A percentile compares a stretch with the other conserved stretches of the same genome.
phyloP scores from a whole-genome alignment of 768 basidiomycete species.

The Cubamyces sp. region DNA sequence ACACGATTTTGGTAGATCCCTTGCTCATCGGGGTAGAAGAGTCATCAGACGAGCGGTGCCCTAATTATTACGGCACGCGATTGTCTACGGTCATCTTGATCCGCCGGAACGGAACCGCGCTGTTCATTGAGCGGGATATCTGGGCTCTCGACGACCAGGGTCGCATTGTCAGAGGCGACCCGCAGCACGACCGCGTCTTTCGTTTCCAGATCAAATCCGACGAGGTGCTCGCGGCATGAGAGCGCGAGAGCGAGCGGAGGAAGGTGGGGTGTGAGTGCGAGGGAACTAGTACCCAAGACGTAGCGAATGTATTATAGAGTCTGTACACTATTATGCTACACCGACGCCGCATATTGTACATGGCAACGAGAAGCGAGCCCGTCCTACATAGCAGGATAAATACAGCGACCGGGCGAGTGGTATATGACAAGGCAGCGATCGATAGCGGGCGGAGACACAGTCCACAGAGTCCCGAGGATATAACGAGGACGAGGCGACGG shows the following conservation, averaged over 20 bases:
- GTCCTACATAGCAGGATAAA: slow-evolving; percentile 18
- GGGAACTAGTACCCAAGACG: slow-evolving; percentile 1
- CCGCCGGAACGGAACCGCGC: slow-evolving; percentile 56
- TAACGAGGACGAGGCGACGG: background rate
- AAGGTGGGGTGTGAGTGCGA: slow-evolving; percentile 17
- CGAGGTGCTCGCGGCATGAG: slow-evolving; percentile 2
- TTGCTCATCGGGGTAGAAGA: slow-evolving; percentile 35
- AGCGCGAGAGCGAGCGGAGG: slow-evolving; percentile 12
- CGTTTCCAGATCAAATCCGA: slow-evolving; percentile 27
- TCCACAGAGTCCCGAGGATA: slow-evolving; percentile 22
- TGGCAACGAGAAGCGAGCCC: slow-evolving; percentile 13
- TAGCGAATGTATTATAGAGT: slow-evolving; percentile 19
- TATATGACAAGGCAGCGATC: slow-evolving; percentile 13
- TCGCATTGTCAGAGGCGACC: slow-evolving; percentile 23
- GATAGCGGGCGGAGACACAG: slow-evolving; percentile 7
- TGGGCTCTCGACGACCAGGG: slow-evolving; percentile 54
- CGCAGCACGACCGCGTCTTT: slow-evolving; percentile 29
- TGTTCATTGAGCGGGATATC: slow-evolving; percentile 75
- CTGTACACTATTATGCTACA: slow-evolving; percentile 27
- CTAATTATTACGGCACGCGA: slow-evolving; percentile 64
- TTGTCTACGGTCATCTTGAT: slow-evolving; percentile 74
- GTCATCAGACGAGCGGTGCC: slow-evolving; percentile 2
- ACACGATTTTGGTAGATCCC: slow-evolving; percentile 69
- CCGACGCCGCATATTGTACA: slow-evolving; percentile 25
- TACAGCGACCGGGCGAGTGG: slow-evolving; percentile 19